phyloP scores from a whole-genome alignment of 169 alveolate genomes.

The Plasmodium vivax region DNA sequence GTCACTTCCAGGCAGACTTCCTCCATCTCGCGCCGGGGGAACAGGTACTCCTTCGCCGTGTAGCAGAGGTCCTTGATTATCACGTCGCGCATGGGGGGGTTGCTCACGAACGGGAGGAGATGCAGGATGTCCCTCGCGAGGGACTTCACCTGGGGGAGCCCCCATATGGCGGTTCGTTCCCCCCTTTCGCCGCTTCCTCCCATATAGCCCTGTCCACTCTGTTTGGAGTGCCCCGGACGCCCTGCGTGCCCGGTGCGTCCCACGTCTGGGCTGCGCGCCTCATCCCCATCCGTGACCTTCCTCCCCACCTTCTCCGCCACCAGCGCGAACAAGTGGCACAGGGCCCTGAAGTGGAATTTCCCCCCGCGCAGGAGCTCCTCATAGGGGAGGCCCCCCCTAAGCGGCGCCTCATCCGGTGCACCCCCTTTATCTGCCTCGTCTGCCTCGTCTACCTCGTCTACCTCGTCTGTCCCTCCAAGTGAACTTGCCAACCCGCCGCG shows the following conservation, averaged over 20 bases:
- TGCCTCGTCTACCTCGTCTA: not conserved
- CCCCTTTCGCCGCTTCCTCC: not conserved
- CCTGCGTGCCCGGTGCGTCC: not conserved
- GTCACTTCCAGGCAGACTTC: slow-evolving; percentile 9
- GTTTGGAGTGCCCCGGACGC: not conserved
- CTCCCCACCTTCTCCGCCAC: not conserved
- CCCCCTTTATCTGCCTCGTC: not conserved
- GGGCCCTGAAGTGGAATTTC: not conserved
- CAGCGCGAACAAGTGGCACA: slow-evolving; percentile 11
- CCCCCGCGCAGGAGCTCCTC: not conserved
- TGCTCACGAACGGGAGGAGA: not conserved
- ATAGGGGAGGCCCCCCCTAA: not conserved
- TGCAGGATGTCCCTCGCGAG: not conserved
- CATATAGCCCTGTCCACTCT: not conserved
- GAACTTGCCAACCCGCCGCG: not conserved
- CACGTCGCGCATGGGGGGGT: slow-evolving; percentile 12
- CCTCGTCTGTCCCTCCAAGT: too few species aligned
- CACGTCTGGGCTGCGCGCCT: not conserved
- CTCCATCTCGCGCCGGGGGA: not conserved
- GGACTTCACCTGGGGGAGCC: not conserved
- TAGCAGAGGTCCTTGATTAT: slow-evolving; percentile 25
- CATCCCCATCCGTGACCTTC: not conserved
- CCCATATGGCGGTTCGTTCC: not conserved
- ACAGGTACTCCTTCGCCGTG: slow-evolving; percentile 18
- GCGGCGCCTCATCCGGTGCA: not conserved